phyloP scores from a whole-genome alignment of 139 green algal species.

The Picochlorum costavermella region DNA sequence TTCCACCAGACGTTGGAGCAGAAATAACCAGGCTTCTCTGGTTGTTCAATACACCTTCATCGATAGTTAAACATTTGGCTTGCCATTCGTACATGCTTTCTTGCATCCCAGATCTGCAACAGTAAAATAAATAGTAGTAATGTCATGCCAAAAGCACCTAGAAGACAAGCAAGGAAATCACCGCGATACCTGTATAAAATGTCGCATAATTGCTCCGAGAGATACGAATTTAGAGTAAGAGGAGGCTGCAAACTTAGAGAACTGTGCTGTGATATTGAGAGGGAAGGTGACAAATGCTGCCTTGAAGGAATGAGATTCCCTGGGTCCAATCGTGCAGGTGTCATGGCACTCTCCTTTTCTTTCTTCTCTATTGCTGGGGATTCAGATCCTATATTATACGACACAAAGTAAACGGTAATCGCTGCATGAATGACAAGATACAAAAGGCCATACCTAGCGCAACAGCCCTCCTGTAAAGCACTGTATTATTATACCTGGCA shows the following conservation, averaged over 20 bases:
- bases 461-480: too few relatives aligned
- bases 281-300: too few relatives aligned
- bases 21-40: conserved; percentile 1
- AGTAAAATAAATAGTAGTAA: not conserved
- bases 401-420: too few relatives aligned
- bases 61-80: conserved; percentile 14
- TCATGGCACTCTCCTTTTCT: too few relatives aligned
- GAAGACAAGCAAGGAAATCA: not conserved
- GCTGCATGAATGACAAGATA: too few relatives aligned
- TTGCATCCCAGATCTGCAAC: not conserved
- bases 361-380: too few relatives aligned
- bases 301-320: too few relatives aligned
- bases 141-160: not conserved
- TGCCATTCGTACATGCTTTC: conserved; percentile 18
- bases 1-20: conserved; percentile 19
- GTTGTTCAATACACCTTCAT: not conserved
- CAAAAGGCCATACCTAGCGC: too few relatives aligned
- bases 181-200: not conserved
- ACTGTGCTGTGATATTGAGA: too few relatives aligned
- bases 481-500: too few relatives aligned
- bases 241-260: not conserved
- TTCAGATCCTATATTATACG: too few relatives aligned
- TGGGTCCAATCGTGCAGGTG: too few relatives aligned
- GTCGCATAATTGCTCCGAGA: not conserved
- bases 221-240: not conserved